Conservation (phyloP, 768 basidiomycete species). For the Mycena amicta region DNA sequence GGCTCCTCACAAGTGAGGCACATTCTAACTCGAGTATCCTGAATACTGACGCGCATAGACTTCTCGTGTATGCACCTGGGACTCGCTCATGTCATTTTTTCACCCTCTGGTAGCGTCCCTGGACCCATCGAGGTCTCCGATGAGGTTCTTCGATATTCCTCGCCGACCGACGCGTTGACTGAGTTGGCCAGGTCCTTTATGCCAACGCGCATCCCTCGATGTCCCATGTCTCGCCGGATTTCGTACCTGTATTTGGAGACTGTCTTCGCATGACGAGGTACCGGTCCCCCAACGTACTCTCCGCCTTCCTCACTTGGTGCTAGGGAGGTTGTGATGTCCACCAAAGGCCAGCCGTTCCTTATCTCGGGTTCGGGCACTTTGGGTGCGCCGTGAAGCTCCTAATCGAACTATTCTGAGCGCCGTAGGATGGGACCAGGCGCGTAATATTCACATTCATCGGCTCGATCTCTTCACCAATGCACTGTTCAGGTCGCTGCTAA, state of each 20-base stretch:
- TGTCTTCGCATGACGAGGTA: slow-evolving; percentile 83
- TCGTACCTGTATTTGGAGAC: slow-evolving; percentile 86
- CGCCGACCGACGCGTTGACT: slow-evolving; percentile 15
- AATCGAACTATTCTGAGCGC: not conserved
- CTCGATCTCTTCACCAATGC: slow-evolving; percentile 6
- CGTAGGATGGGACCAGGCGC: slow-evolving; percentile 87
- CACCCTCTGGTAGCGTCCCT: slow-evolving; percentile 48
- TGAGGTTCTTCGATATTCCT: slow-evolving; percentile 32
- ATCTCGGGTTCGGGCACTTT: slow-evolving; percentile 94
- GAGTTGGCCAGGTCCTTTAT: slow-evolving; percentile 68
- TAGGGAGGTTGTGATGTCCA: slow-evolving; percentile 79
- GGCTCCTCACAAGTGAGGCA: slow-evolving; percentile 54
- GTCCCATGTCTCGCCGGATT: slow-evolving; percentile 88
- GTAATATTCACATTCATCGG: slow-evolving; percentile 20
- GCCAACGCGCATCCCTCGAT: slow-evolving; percentile 93
- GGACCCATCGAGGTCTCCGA: slow-evolving; percentile 65
- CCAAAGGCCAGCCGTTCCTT: slow-evolving; percentile 84
- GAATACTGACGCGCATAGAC: too few species aligned
- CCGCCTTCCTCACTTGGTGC: not conserved
- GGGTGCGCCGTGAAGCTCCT: not conserved
- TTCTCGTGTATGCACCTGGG: slow-evolving; percentile 48
- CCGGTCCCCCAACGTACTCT: not conserved
- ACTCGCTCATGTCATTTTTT: slow-evolving; percentile 11
- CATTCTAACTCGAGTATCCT: too few species aligned
- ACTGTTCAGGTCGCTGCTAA: slow-evolving; percentile 79